A percentile compares a stretch with the other conserved stretches of the same genome.
These are phyloP conservation scores for Auriscalpium orientale DNA, from an alignment of 768 basidiomycete species.

Conservation along the genomic window DNA sequence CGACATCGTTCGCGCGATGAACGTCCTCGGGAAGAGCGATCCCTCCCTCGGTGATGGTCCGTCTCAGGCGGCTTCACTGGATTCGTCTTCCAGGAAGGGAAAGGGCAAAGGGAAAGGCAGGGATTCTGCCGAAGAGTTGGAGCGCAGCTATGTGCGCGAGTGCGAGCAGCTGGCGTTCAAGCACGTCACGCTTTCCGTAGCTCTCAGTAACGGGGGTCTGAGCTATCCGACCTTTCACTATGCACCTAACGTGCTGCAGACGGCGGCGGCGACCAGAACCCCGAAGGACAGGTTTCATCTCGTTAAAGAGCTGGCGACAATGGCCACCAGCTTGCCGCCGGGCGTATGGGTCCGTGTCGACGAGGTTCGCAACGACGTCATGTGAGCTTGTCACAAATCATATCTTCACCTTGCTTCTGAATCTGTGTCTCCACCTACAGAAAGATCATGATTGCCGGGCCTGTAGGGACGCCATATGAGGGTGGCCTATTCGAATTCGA, in stretches of 20 bases:
- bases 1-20: constrained; percentile 42
- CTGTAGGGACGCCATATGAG: constrained; percentile 62
- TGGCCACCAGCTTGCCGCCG: constrained; percentile 46
- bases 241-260: constrained; percentile 15
- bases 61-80: neutral
- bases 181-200: constrained; percentile 28
- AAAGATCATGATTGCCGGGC: constrained; percentile 52
- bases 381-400: constrained; percentile 28
- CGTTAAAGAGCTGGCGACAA: constrained; percentile 49
- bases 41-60: neutral
- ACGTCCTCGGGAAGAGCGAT: constrained; percentile 25
- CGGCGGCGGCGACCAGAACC: constrained; percentile 32
- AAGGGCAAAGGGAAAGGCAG: constrained; percentile 25
- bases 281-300: constrained; percentile 43
- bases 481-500: constrained; percentile 63
- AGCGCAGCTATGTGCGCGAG: constrained; percentile 32
- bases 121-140: constrained; percentile 28
- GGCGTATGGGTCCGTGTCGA: constrained; percentile 52
- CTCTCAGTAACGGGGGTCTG: constrained; percentile 10
- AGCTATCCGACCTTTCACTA: neutral
- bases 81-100: constrained; percentile 1
- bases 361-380: constrained; percentile 48
- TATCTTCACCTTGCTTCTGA: neutral
- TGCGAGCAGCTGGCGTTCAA: constrained; percentile 44
- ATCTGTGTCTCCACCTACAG: constrained; percentile 19